Evolutionary conservation across 768 basidiomycete species (phyloP), one percentile per base, ranked within the genome.

Genomic region (Trametes meyenii): DNA sequence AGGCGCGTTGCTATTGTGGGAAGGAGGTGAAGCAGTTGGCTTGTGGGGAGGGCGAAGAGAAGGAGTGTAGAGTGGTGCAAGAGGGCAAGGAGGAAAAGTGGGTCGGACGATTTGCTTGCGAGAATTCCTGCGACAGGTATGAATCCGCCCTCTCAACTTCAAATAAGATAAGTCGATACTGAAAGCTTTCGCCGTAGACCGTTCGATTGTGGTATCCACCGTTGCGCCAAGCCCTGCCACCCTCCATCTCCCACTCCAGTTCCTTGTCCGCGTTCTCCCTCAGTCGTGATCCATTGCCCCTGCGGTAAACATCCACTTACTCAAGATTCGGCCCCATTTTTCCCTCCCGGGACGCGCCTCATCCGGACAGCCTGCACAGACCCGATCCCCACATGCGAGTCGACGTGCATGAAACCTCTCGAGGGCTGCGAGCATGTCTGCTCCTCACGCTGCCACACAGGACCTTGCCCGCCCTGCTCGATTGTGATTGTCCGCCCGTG

Each of bases 1-100:
- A 66, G 1, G 81, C 82, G 24, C 77, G 69, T 26, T 98, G 96
- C 73, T 97, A 85, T 76, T 98, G 96, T 69, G 94, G 94, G 0
- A 83, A 82, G 64, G 83, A 85, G 40, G 75, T 74, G 40, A 83
- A 81, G 66, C 75, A 78, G 29, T 79, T 90, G 2, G 68, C 66
- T 0, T 99, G 96, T 69, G 92, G 92, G 2, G 81, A 83, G 55
- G 82, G 84, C n/a, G 77, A 79, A 17, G 73, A 74, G 29, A 70
- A 75, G 60, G 64, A 77, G 19, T 81, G 79, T 67, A 73, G 71
- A 38, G 74, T 79, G 61, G 62, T 70, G 17, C 70, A 73, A 29
- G 62, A 69, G 36, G 77, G 77, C 13, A 75, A 71, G 21, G 78
- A 81, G 63, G 71, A 74, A 46, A 70, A 69, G 10, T 94, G 93